Conservation (phyloP, 768 basidiomycete genomes). For the Suillus ampliporus region DNA sequence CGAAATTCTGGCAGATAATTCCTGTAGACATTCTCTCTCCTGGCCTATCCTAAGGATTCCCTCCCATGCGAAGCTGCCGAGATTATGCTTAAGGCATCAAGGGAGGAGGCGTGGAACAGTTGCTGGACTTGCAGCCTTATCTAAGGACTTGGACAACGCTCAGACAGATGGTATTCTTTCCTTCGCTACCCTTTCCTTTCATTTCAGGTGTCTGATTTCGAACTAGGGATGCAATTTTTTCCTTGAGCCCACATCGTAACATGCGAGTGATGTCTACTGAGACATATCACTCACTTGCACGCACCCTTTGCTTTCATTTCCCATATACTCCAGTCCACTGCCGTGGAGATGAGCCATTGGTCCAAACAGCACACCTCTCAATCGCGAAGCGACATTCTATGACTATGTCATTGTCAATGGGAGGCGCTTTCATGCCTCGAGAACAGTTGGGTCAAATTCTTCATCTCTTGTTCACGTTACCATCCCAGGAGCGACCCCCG, state of each 20-base stretch:
- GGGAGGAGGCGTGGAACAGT: constrained; percentile 33
- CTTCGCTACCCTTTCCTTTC: too few relatives aligned
- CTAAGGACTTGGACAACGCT: constrained; percentile 27
- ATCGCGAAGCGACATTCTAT: not conserved
- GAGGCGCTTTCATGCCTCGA: constrained; percentile 6
- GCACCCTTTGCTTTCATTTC: constrained; percentile 2
- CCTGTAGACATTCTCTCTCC: too few relatives aligned
- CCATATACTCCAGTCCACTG: constrained; percentile 12
- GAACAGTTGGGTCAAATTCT: not conserved
- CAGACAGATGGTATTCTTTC: constrained; percentile 24
- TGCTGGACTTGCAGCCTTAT: constrained; percentile 14
- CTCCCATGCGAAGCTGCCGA: not conserved
- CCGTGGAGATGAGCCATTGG: too few relatives aligned
- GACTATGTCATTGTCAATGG: constrained; percentile 11
- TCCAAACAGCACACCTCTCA: constrained; percentile 1
- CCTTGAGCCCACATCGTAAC: too few relatives aligned
- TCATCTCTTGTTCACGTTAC: constrained; percentile 1
- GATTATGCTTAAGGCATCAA: constrained; percentile 18
- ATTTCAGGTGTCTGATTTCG: too few relatives aligned
- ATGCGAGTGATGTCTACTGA: not conserved
- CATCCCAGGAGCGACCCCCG: too few relatives aligned
- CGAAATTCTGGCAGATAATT: too few relatives aligned
- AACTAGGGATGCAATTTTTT: too few relatives aligned
- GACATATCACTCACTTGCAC: constrained; percentile 6
- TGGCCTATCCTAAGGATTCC: not conserved